Percentiles rank a stretch among this genome's conserved stretches.
phyloP scores from a whole-genome alignment of 2,329 filamentous ascomycete genomes.

The Alternaria sp. region DNA sequence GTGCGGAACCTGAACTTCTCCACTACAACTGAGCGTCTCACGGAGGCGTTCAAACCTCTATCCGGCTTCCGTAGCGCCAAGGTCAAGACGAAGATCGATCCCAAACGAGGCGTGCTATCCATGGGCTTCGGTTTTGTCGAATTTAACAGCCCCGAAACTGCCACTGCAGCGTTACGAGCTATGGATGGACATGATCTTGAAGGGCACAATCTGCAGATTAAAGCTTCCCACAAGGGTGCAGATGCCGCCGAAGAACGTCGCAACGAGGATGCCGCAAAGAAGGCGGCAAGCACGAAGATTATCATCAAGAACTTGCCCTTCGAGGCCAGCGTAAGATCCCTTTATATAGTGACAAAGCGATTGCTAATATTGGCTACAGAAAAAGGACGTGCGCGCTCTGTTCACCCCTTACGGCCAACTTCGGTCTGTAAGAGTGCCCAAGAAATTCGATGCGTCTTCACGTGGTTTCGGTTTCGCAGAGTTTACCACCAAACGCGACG shows the following conservation, averaged over 20 bases:
- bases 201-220: slow-evolving; percentile 83
- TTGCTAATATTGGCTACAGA: slow-evolving; percentile 54
- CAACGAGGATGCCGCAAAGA: slow-evolving; percentile 83
- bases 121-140: slow-evolving; percentile 96
- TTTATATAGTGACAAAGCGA: slow-evolving; percentile 15
- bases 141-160: slow-evolving; percentile 79
- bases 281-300: slow-evolving; percentile 85
- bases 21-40: slow-evolving; percentile 79
- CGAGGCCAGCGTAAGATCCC: slow-evolving; percentile 66
- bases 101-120: slow-evolving; percentile 90
- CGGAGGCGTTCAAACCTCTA: slow-evolving; percentile 78
- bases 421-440: slow-evolving; percentile 89
- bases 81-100: slow-evolving; percentile 91
- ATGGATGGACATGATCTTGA: slow-evolving; percentile 93
- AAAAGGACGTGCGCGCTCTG: slow-evolving; percentile 87
- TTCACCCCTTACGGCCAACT: slow-evolving; percentile 92
- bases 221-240: slow-evolving; percentile 83
- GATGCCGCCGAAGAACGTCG: slow-evolving; percentile 89
- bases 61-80: slow-evolving; percentile 88
- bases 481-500: slow-evolving; percentile 90
- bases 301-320: slow-evolving; percentile 99
- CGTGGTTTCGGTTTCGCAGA: slow-evolving; percentile 97
- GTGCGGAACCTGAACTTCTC: slow-evolving; percentile 93
- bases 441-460: slow-evolving; percentile 88
- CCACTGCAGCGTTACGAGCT: slow-evolving; percentile 78